phyloP scores from a whole-genome alignment of 2,329 filamentous ascomycete species.

The Volutella citrinella region DNA sequence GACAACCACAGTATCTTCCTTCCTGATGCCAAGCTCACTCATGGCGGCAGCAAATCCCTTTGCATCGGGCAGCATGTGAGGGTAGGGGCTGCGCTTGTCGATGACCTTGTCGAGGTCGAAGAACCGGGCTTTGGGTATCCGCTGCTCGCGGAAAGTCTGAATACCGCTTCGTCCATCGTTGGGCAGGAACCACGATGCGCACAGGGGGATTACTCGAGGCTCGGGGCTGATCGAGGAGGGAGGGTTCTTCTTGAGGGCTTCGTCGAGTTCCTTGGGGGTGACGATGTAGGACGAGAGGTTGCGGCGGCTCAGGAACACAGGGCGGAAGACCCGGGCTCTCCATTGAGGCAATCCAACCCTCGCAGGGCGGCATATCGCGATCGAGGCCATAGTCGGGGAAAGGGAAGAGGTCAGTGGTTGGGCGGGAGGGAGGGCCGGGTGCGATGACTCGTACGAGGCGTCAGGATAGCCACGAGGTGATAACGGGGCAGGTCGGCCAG shows the following conservation, averaged over 20 bases:
- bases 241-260: constrained; percentile 79
- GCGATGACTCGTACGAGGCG: constrained; percentile 19
- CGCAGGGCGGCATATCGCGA: constrained; percentile 40
- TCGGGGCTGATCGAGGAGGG: constrained; percentile 76
- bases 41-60: constrained; percentile 83
- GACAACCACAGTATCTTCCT: constrained; percentile 87
- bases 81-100: constrained; percentile 83
- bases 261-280: constrained; percentile 75
- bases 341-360: constrained; percentile 39
- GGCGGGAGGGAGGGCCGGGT: constrained; percentile 10
- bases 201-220: constrained; percentile 82
- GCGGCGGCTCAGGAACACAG: constrained; percentile 26
- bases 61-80: constrained; percentile 89
- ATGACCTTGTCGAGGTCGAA: constrained; percentile 94
- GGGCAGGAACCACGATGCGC: constrained; percentile 93
- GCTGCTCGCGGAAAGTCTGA: constrained; percentile 74
- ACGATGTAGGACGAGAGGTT: constrained; percentile 80
- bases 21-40: constrained; percentile 80
- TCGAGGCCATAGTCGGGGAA: constrained; percentile 38
- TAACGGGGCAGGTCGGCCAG: constrained; percentile 7
- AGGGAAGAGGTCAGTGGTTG: constrained; percentile 7
- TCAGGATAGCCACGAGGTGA: constrained; percentile 19
- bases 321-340: constrained; percentile 29
- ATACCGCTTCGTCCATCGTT: constrained; percentile 83
- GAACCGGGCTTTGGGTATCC: constrained; percentile 88